A percentile compares a stretch with the other conserved stretches of the same genome.
phyloP scores from a whole-genome alignment of 495 filamentous ascomycete species.

The Amniculicola lignicola region DNA sequence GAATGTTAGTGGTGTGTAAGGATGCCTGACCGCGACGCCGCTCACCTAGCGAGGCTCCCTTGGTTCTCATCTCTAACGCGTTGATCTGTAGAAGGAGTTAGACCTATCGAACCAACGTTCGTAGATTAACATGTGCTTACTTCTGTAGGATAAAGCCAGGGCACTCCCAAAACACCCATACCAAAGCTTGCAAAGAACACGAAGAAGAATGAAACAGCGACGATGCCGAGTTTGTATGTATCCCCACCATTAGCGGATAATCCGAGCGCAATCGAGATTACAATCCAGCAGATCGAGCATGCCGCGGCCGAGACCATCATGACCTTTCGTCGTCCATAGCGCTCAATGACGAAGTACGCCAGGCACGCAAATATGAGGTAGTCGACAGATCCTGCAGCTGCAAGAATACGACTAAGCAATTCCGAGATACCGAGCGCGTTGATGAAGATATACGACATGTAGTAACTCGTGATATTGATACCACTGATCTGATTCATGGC shows the following conservation, averaged over 20 bases:
- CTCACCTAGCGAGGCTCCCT: slow-evolving; percentile 36
- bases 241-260: slow-evolving; percentile 33
- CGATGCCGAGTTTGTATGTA: slow-evolving; percentile 33
- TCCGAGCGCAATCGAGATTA: slow-evolving; percentile 38
- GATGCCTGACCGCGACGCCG: neutral
- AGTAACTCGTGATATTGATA: slow-evolving; percentile 32
- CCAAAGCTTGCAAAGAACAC: slow-evolving; percentile 37
- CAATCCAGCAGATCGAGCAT: slow-evolving; percentile 38
- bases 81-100: slow-evolving; percentile 29
- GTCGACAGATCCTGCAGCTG: slow-evolving; percentile 36
- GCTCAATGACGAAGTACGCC: slow-evolving; percentile 40
- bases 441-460: slow-evolving; percentile 38
- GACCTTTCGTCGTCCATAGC: slow-evolving; percentile 32
- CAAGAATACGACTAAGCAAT: slow-evolving; percentile 32
- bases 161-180: slow-evolving; percentile 40
- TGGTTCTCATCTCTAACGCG: slow-evolving; percentile 38
- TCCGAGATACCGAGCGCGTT: slow-evolving; percentile 35
- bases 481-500: slow-evolving; percentile 37
- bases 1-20: neutral
- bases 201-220: slow-evolving; percentile 38
- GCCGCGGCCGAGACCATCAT: slow-evolving; percentile 38
- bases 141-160: slow-evolving; percentile 38
- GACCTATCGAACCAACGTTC: neutral
- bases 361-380: slow-evolving; percentile 39
- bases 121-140: neutral